Conservation (phyloP, 352 stramenopile genomes). For the Pythium aristosporum region DNA sequence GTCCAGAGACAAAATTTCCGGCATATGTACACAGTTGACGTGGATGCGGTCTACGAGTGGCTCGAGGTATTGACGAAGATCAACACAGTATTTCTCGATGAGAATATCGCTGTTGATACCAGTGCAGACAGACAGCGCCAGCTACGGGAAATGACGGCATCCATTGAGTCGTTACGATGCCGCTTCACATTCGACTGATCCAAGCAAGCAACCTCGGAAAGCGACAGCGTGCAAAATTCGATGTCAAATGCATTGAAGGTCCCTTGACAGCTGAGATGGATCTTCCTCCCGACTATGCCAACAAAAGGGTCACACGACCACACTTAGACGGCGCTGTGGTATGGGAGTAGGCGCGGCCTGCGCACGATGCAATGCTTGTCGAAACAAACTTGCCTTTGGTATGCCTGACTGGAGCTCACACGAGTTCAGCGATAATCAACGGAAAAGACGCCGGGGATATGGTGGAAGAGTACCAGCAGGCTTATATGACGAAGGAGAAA, state of each 20-base stretch:
- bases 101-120: background rate
- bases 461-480: slow-evolving; percentile 7
- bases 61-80: background rate
- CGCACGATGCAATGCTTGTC: background rate
- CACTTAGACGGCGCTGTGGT: background rate
- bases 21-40: background rate
- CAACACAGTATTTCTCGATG: background rate
- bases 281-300: background rate
- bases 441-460: slow-evolving; percentile 8
- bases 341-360: background rate
- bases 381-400: background rate
- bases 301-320: background rate
- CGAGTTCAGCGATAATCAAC: background rate
- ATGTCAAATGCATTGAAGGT: background rate
- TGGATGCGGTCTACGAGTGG: slow-evolving; percentile 6
- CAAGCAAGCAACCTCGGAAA: background rate
- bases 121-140: background rate
- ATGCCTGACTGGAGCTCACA: background rate
- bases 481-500: slow-evolving; percentile 7
- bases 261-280: background rate
- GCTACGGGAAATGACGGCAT: background rate
- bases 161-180: background rate
- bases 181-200: background rate
- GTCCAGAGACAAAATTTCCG: background rate
- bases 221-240: background rate